These are phyloP conservation scores for Dictyostelium capitatum DNA, from an alignment of 78 protist species.

Conservation along the genomic window DNA sequence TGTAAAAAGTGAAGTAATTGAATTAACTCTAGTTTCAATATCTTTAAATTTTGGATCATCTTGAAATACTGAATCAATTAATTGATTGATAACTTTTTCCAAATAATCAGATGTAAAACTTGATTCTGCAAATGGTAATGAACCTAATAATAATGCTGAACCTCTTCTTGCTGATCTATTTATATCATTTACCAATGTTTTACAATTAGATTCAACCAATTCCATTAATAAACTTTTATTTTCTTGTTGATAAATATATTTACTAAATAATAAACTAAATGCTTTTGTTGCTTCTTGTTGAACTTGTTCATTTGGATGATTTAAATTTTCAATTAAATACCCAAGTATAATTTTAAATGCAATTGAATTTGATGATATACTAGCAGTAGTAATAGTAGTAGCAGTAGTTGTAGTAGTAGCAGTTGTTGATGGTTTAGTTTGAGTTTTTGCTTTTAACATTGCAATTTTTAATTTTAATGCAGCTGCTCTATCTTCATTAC, in stretches of 20 bases:
- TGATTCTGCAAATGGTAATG: constrained; percentile 30
- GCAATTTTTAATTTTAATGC: constrained; percentile 60
- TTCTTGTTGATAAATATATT: constrained; percentile 27
- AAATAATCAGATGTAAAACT: background rate
- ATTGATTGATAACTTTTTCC: constrained; percentile 15
- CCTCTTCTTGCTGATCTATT: constrained; percentile 81
- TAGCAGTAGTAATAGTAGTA: background rate
- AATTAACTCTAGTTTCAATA: constrained; percentile 93
- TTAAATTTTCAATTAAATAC: constrained; percentile 66
- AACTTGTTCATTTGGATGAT: constrained; percentile 78
- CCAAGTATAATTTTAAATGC: constrained; percentile 24
- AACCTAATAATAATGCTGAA: constrained; percentile 60
- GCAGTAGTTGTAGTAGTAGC: background rate
- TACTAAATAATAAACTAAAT: constrained; percentile 47
- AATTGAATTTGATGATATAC: background rate
- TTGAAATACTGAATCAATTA: constrained; percentile 37
- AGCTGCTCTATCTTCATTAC: background rate
- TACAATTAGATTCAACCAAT: background rate
- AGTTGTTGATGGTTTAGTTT: background rate
- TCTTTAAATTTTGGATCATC: constrained; percentile 78
- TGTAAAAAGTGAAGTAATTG: constrained; percentile 40
- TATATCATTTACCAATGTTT: constrained; percentile 21
- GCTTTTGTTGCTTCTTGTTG: constrained; percentile 75
- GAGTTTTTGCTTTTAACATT: constrained; percentile 33
- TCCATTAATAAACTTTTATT: background rate